Percentiles rank a stretch among this genome's conserved stretches.
Conservation (phyloP, 1,284 basidiomycete genomes). For the Fomitopsis schrenkii region DNA sequence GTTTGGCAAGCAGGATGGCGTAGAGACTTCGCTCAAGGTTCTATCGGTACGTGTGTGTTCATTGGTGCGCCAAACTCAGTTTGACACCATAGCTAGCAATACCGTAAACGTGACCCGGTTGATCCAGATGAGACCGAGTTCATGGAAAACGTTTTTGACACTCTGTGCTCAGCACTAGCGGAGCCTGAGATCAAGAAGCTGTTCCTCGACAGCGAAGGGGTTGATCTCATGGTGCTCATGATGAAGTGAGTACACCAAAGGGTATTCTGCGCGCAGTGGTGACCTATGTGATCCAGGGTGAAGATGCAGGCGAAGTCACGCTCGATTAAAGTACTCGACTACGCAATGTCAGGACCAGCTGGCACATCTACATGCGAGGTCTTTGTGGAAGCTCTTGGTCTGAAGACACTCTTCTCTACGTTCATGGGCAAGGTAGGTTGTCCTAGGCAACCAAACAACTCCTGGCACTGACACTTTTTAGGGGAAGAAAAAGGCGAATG, state of each 20-base stretch:
- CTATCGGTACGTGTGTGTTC: constrained; percentile 62
- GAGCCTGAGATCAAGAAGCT: constrained; percentile 75
- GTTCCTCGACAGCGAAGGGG: constrained; percentile 89
- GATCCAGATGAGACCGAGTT: constrained; percentile 93
- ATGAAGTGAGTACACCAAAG: constrained; percentile 67
- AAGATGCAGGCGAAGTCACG: constrained; percentile 78
- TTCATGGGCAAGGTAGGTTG: constrained; percentile 86
- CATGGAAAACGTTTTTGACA: constrained; percentile 95
- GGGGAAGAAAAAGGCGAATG: constrained; percentile 50
- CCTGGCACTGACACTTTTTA: constrained; percentile 18
- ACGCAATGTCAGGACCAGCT: constrained; percentile 82
- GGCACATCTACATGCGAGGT: constrained; percentile 75
- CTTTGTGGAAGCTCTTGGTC: constrained; percentile 85
- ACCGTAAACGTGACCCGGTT: constrained; percentile 75
- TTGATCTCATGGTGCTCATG: constrained; percentile 95
- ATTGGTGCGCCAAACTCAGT: neutral
- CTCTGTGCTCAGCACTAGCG: constrained; percentile 78
- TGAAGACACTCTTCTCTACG: constrained; percentile 85
- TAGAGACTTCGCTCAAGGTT: constrained; percentile 76
- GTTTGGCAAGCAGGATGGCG: constrained; percentile 68
- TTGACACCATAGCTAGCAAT: constrained; percentile 48
- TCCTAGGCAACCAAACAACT: neutral
- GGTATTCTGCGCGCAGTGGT: neutral
- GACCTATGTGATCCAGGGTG: constrained; percentile 48
- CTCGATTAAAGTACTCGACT: constrained; percentile 88